These are phyloP conservation scores for Boletus rufocinnamomeus DNA, from an alignment of 768 basidiomycete genomes.

Conservation along the genomic window DNA sequence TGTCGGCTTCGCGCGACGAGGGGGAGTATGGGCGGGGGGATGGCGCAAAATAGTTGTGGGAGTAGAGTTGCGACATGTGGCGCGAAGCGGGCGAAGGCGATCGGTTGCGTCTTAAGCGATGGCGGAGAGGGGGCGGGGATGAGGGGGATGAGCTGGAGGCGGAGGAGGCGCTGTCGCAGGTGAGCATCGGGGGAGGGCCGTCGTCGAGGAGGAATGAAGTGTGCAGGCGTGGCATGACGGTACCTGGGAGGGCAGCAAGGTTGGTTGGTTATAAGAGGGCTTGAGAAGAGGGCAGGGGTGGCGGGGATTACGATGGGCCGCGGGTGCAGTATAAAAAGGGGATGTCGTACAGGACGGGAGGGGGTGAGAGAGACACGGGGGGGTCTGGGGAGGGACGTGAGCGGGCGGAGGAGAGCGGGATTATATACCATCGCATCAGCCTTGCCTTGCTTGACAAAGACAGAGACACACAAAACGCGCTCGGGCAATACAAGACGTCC, in stretches of 20 bases:
- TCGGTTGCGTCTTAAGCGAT: conserved; percentile 26
- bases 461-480: conserved; percentile 34
- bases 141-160: conserved; percentile 18
- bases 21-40: conserved; percentile 36
- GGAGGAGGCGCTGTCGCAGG: conserved; percentile 25
- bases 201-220: conserved; percentile 3
- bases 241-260: background rate
- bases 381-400: conserved; percentile 5
- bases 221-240: background rate
- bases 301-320: background rate
- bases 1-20: conserved; percentile 48
- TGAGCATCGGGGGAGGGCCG: conserved; percentile 14
- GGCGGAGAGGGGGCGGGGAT: conserved; percentile 21
- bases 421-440: conserved; percentile 31
- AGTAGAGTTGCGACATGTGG: conserved; percentile 11
- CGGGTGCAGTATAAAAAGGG: background rate
- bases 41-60: background rate
- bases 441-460: conserved; percentile 21
- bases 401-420: conserved; percentile 25
- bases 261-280: background rate
- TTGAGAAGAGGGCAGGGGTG: background rate
- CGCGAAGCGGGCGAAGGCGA: conserved; percentile 35
- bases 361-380: background rate
- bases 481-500: conserved; percentile 26
- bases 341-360: background rate